phyloP scores from a whole-genome alignment of 305 asterid genomes.

The Stenogyne calaminthoides region DNA sequence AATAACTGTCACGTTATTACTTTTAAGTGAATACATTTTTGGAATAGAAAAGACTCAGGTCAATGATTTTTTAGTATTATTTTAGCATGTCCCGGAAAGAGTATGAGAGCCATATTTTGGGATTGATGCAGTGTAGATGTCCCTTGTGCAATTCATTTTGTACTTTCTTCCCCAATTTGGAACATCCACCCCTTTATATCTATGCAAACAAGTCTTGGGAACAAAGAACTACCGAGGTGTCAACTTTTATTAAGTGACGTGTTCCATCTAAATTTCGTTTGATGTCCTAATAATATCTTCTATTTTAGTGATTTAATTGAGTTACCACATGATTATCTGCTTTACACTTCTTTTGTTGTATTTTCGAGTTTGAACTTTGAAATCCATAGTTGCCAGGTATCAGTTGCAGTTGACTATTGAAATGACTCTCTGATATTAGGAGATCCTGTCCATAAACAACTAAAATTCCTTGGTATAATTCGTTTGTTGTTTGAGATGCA shows the following conservation, averaged over 20 bases:
- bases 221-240: background rate
- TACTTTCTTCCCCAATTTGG: background rate
- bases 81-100: background rate
- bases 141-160: background rate
- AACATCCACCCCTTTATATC: background rate
- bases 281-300: background rate
- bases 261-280: background rate
- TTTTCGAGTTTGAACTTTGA: too few species aligned
- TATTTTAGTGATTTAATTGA: background rate
- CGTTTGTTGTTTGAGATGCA: background rate
- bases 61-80: background rate
- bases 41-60: background rate
- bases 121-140: background rate
- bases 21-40: background rate
- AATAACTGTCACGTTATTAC: background rate
- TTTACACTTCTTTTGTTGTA: conserved; percentile 7
- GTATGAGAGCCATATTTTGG: background rate
- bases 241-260: background rate
- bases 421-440: background rate
- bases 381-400: too few species aligned
- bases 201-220: background rate
- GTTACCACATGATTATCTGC: conserved; percentile 9
- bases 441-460: too few species aligned
- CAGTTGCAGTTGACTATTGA: background rate
- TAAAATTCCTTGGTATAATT: background rate